Evolutionary conservation across 2,329 filamentous ascomycete genomes (phyloP).

Genomic region (Alternaria angustiovoidea): DNA sequence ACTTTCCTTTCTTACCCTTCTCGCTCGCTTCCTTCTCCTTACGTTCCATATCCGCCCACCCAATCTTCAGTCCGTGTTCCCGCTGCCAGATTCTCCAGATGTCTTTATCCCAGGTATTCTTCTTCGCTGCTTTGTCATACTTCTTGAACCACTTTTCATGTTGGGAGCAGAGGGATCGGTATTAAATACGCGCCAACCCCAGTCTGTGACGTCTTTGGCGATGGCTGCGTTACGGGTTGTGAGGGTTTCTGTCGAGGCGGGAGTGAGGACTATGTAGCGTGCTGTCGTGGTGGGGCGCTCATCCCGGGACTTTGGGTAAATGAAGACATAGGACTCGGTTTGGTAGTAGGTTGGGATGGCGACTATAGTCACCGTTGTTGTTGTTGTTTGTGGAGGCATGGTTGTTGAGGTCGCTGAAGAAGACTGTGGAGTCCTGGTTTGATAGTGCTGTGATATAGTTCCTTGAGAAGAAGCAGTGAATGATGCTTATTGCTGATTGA

Average conservation of each 20-base stretch:
- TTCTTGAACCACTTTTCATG: background rate
- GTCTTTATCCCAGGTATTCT: conserved; percentile 3
- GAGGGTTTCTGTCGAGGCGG: background rate
- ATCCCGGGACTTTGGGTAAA: background rate
- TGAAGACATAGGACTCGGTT: background rate
- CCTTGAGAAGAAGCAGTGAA: background rate
- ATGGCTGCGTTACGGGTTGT: conserved; percentile 2
- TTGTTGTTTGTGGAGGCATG: background rate
- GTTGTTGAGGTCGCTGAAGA: background rate
- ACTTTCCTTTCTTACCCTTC: background rate
- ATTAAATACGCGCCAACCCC: conserved; percentile 8
- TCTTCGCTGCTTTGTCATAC: background rate
- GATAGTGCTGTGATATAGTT: background rate
- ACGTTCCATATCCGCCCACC: background rate
- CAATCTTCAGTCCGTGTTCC: conserved; percentile 7
- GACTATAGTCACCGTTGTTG: background rate
- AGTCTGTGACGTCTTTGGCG: conserved; percentile 4
- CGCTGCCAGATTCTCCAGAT: conserved; percentile 15
- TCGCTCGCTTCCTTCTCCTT: background rate
- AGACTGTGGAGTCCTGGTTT: background rate
- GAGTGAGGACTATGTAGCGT: conserved; percentile 2
- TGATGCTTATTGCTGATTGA: background rate
- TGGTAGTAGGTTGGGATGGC: conserved; percentile 9
- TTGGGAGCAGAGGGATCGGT: background rate
- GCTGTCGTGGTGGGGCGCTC: conserved; percentile 9